These are phyloP conservation scores for Rhizopus microsporus DNA, from an alignment of 371 early-diverging fungal species.

Conservation along the genomic window DNA sequence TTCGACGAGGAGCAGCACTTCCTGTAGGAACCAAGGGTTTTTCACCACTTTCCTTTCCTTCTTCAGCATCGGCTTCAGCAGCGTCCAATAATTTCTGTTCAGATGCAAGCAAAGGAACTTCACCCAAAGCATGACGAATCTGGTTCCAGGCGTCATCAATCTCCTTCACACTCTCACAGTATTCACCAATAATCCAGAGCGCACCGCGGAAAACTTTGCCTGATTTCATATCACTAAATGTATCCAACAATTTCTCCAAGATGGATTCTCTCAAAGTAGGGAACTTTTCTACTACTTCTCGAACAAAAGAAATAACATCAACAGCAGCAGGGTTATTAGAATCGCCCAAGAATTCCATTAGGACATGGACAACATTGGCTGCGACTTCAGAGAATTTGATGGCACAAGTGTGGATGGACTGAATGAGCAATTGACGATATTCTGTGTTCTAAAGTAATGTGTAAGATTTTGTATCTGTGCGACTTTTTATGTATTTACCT, in stretches of 20 bases:
- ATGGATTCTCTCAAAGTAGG: conserved; percentile 82
- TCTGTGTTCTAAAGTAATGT: conserved; percentile 68
- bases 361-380: conserved; percentile 88
- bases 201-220: conserved; percentile 97
- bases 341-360: conserved; percentile 94
- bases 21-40: conserved; percentile 37
- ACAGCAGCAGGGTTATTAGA: conserved; percentile 89
- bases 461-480: not conserved
- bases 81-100: conserved; percentile 75
- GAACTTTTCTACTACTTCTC: conserved; percentile 96
- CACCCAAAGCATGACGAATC: conserved; percentile 83
- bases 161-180: conserved; percentile 70
- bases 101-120: conserved; percentile 90
- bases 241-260: conserved; percentile 74
- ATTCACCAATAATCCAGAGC: conserved; percentile 97
- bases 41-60: conserved; percentile 38
- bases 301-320: conserved; percentile 94
- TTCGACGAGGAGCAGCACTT: conserved; percentile 65
- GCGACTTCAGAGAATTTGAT: conserved; percentile 95
- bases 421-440: conserved; percentile 92
- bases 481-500: conserved; percentile 42
- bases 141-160: conserved; percentile 85
- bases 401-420: conserved; percentile 95
- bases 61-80: conserved; percentile 50
- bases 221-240: conserved; percentile 88